A percentile compares a stretch with the other conserved stretches of the same genome.
These are phyloP conservation scores for Stephanocyclus meneghinianus DNA, from an alignment of 352 stramenopile genomes.

Conservation along the genomic window DNA sequence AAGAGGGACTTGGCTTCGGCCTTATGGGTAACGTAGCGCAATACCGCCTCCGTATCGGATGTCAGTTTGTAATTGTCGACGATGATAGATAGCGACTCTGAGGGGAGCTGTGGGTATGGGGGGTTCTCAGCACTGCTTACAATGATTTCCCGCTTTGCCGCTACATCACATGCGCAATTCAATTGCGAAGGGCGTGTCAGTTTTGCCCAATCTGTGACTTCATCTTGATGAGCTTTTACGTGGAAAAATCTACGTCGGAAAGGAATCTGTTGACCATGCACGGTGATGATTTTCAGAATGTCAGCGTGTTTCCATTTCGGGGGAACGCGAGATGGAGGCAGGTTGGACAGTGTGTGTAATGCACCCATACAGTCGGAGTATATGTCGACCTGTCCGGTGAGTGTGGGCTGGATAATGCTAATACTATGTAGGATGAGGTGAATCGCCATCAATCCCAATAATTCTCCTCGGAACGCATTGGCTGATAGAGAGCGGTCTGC, in stretches of 20 bases:
- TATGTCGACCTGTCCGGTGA: not conserved
- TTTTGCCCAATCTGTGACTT: not conserved
- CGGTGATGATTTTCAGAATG: not conserved
- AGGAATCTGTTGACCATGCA: not conserved
- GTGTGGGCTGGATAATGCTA: too few species aligned
- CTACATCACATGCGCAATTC: conserved; percentile 3
- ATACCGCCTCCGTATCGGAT: not conserved
- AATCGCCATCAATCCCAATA: too few species aligned
- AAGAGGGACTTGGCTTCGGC: not conserved
- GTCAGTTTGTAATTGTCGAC: not conserved
- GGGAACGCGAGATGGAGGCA: not conserved
- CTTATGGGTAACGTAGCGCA: not conserved
- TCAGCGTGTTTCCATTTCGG: not conserved
- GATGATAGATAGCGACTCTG: not conserved
- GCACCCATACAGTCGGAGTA: conserved; percentile 1
- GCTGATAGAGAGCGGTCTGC: too few species aligned
- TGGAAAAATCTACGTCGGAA: conserved; percentile 5
- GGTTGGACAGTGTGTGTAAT: not conserved
- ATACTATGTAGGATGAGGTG: too few species aligned
- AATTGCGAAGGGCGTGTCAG: not conserved
- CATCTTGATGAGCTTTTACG: conserved; percentile 21
- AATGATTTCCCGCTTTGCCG: not conserved
- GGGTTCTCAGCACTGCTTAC: not conserved
- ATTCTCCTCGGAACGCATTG: too few species aligned
- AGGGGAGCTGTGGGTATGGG: not conserved